These are phyloP conservation scores for Cadophora malorum DNA, from an alignment of 2,329 filamentous ascomycete genomes.

Conservation along the genomic window DNA sequence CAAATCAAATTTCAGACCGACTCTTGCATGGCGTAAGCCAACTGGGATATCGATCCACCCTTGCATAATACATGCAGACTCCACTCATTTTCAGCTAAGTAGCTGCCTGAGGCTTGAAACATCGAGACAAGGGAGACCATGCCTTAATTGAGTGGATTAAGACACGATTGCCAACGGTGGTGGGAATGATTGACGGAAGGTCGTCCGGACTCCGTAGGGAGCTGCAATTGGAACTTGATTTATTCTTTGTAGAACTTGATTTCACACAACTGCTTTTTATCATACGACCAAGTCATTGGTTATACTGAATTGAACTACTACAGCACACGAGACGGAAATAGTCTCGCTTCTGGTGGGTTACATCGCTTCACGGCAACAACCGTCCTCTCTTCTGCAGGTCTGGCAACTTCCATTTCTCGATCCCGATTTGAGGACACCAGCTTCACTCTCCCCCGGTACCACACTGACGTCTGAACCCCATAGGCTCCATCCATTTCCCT, in stretches of 20 bases:
- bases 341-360: background rate
- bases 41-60: background rate
- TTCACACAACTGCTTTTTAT: background rate
- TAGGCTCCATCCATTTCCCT: background rate
- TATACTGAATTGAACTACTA: background rate
- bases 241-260: background rate
- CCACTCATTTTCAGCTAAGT: background rate
- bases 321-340: background rate
- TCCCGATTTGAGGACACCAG: background rate
- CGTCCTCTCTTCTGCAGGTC: background rate
- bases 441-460: background rate
- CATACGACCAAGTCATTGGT: background rate
- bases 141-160: background rate
- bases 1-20: background rate
- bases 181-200: background rate
- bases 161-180: background rate
- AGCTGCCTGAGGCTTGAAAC: background rate
- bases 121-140: background rate
- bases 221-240: background rate
- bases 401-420: background rate
- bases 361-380: background rate
- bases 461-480: slow-evolving; percentile 4
- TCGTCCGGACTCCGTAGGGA: background rate
- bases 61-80: background rate
- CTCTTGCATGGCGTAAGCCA: slow-evolving; percentile 1